Percentiles rank a stretch among this genome's conserved stretches.
Conservation (phyloP, 306 rosid species). For the Sindora glabra region DNA sequence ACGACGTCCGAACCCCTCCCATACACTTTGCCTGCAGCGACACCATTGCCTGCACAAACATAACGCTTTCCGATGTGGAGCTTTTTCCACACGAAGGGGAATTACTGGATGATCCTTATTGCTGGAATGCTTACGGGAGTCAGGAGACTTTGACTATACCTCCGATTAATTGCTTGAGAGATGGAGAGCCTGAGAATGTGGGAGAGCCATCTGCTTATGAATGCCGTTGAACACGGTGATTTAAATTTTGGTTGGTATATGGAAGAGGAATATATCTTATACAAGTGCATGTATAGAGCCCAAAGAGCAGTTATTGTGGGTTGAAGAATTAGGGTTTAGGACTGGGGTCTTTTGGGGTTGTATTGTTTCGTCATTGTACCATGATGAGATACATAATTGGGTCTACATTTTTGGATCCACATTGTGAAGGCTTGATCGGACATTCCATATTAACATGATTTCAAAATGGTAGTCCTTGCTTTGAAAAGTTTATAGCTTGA, state of each 20-base stretch:
- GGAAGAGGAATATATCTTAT: too few species aligned
- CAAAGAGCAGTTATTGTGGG: constrained; percentile 13
- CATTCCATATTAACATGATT: neutral
- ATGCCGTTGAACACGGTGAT: constrained; percentile 36
- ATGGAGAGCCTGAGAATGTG: constrained; percentile 49
- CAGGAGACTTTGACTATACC: constrained; percentile 79
- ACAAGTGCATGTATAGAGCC: too few species aligned
- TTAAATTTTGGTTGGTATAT: neutral
- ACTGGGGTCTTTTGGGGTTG: too few species aligned
- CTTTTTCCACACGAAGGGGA: constrained; percentile 70
- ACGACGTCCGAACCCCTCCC: constrained; percentile 77
- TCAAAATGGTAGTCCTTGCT: too few species aligned
- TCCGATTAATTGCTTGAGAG: constrained; percentile 72
- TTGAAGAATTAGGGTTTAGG: constrained; percentile 15
- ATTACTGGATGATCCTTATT: constrained; percentile 74
- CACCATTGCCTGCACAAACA: constrained; percentile 75
- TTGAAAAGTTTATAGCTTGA: too few species aligned
- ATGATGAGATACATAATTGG: constrained; percentile 30
- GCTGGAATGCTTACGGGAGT: constrained; percentile 92
- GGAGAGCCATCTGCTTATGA: constrained; percentile 35
- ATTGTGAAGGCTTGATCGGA: constrained; percentile 19
- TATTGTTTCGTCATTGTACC: constrained; percentile 24
- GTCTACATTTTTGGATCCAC: constrained; percentile 20
- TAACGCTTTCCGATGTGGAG: constrained; percentile 78
- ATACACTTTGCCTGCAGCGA: constrained; percentile 97